Evolutionary conservation across 352 stramenopile genomes (phyloP).

Genomic region (Thalassiosira allenii): DNA sequence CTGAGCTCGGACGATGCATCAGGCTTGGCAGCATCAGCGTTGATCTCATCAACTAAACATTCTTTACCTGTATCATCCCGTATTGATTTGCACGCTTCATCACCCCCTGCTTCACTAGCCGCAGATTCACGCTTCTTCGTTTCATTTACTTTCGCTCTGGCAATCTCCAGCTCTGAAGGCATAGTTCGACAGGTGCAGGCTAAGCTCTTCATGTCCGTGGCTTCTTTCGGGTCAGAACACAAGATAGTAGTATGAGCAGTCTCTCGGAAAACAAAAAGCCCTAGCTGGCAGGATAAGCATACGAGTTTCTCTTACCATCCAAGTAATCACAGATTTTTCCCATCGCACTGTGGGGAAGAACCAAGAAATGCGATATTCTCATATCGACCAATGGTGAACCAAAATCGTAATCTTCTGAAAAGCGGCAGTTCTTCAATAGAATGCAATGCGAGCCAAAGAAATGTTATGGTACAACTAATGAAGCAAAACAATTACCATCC

Average conservation of each 20-base stretch:
- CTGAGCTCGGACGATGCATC: too few relatives aligned
- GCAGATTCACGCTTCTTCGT: too few relatives aligned
- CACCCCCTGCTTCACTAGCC: slow-evolving; percentile 15
- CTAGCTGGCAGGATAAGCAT: not conserved
- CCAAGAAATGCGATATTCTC: slow-evolving; percentile 71
- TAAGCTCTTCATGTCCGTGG: slow-evolving; percentile 65
- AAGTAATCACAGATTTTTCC: slow-evolving; percentile 72
- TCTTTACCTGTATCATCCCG: slow-evolving; percentile 10
- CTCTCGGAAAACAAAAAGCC: not conserved
- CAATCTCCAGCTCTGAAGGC: slow-evolving; percentile 61
- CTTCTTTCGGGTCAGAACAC: not conserved
- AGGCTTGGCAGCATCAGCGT: not conserved
- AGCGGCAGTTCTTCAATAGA: slow-evolving; percentile 40
- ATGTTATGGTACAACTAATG: not conserved
- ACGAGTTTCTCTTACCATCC: slow-evolving; percentile 10
- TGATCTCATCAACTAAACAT: not conserved
- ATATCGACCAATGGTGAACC: slow-evolving; percentile 75
- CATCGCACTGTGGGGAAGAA: slow-evolving; percentile 58
- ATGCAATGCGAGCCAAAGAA: too few relatives aligned
- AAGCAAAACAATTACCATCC: not conserved
- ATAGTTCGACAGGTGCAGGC: slow-evolving; percentile 76
- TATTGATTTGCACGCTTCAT: too few relatives aligned
- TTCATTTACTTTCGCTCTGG: slow-evolving; percentile 44
- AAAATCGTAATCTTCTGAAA: slow-evolving; percentile 60
- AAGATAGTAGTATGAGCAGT: not conserved